Percentiles rank a stretch among this genome's conserved stretches.
These are phyloP conservation scores for Lipomyces oligophaga DNA, from an alignment of 805 yeast species.

Conservation along the genomic window DNA sequence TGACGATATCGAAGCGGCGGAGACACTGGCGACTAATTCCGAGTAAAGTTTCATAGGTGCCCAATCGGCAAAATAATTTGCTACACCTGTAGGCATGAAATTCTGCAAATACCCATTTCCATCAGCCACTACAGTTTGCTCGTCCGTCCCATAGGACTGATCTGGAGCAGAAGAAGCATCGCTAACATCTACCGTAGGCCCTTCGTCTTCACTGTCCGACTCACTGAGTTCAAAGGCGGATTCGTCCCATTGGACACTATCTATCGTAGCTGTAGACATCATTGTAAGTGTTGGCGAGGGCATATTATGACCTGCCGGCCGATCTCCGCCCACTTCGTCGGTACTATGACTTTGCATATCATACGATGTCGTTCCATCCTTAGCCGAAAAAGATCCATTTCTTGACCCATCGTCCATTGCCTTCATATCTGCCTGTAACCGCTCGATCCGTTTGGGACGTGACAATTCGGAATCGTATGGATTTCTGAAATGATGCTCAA, in stretches of 20 bases:
- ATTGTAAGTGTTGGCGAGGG: background rate
- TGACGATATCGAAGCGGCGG: too few species aligned
- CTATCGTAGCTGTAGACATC: slow-evolving; percentile 1
- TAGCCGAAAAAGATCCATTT: background rate
- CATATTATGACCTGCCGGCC: too few species aligned
- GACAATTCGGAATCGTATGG: slow-evolving; percentile 25
- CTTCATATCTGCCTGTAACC: background rate
- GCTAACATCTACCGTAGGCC: background rate
- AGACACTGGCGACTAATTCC: slow-evolving; percentile 4
- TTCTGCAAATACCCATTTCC: slow-evolving; percentile 6
- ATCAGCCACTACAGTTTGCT: slow-evolving; percentile 1
- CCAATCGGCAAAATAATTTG: slow-evolving; percentile 19
- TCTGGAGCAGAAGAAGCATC: too few species aligned
- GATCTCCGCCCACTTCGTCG: too few species aligned
- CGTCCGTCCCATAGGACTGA: background rate
- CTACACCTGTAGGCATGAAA: slow-evolving; percentile 1
- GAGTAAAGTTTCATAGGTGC: slow-evolving; percentile 19
- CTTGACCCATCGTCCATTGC: background rate
- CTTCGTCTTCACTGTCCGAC: slow-evolving; percentile 13
- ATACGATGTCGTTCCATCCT: background rate
- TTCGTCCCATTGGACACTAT: slow-evolving; percentile 16
- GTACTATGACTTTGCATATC: background rate
- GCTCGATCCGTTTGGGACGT: background rate
- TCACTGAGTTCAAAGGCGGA: slow-evolving; percentile 19
- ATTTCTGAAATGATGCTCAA: slow-evolving; percentile 55